Base-by-base conservation (phyloP, 371 early-diverging fungal species). In the Rhizopus stolonifer region DNA sequence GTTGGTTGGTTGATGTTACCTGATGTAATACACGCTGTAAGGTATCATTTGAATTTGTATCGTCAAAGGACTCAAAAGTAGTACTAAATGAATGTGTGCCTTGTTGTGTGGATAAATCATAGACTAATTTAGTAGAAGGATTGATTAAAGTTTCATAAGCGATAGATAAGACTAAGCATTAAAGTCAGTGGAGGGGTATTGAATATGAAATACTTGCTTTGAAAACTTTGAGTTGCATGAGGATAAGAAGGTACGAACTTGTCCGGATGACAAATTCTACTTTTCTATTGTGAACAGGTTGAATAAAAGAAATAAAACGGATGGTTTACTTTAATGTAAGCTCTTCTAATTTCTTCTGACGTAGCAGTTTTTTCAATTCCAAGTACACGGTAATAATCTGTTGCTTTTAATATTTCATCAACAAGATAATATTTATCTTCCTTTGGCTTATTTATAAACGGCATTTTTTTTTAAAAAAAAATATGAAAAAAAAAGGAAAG, bases 131-230 rank as follows among this genome's bases (percentile, higher is more conserved):
- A 4, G 73, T 57, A 7, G 78, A 69, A 10, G 85, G 77, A 47
- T 84, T 76, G 31, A 70, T 77, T 7, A 84, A 58, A 0, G 83
- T 82, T 42, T 80, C 82, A 56, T 84, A 81, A 1, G 85, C 80
- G 46, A 74, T 58, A 0, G 82, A 74, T 6, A 84, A 57, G 18
- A 77, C 84, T 84, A 29, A 7, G 10, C 31, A 29, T 7, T 7
- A 10, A 29, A 10, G 31, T 29, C 7, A 29, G 31, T 29, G n/a
- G 19, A 13, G 26, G 10, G 24, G 19, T 10, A 24, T 31, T 39
- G n/a, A 15, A 18, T 18, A 3, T 2, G 14, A 43, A 17, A 17
- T 5, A 38, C 38, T 58, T 58, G 68, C 75, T 32, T 58, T 74
- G 75, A 49, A 74, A 74, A 26, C 69, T 64, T 43, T 65, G 58